Conservation (phyloP, 140 eudicot species). For the Bidens hawaiensis region DNA sequence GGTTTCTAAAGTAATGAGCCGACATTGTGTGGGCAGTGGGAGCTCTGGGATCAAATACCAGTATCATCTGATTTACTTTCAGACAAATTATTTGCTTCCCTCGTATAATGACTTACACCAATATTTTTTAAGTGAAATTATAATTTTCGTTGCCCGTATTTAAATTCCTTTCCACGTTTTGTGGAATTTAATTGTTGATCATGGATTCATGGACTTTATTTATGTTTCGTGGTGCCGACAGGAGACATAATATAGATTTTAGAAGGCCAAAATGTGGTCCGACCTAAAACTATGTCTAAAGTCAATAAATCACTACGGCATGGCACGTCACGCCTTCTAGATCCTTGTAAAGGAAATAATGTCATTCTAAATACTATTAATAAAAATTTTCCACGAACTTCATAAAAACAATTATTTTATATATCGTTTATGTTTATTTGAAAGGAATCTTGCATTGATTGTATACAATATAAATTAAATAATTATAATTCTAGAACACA, state of each 20-base stretch:
- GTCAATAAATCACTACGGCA: slow-evolving; percentile 5
- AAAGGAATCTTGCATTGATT: not conserved
- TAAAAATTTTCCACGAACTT: too few relatives aligned
- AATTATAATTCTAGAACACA: not conserved
- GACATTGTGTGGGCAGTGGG: too few relatives aligned
- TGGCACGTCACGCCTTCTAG: slow-evolving; percentile 23
- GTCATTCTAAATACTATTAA: too few relatives aligned
- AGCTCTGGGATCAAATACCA: too few relatives aligned
- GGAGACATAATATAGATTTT: not conserved
- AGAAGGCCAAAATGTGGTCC: not conserved
- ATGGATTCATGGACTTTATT: not conserved
- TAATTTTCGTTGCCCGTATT: not conserved
- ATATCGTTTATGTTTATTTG: not conserved
- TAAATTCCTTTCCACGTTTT: not conserved
- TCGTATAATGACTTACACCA: too few relatives aligned
- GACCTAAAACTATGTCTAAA: not conserved
- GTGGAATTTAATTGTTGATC: not conserved
- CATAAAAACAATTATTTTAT: too few relatives aligned
- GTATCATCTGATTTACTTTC: not conserved
- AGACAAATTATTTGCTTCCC: too few relatives aligned
- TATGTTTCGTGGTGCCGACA: not conserved
- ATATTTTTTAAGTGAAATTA: too few relatives aligned
- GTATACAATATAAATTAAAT: not conserved
- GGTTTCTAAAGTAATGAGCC: too few relatives aligned
- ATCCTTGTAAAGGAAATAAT: not conserved